These are phyloP conservation scores for Suillus sp. DNA, from an alignment of 768 basidiomycete genomes.

Conservation along the genomic window DNA sequence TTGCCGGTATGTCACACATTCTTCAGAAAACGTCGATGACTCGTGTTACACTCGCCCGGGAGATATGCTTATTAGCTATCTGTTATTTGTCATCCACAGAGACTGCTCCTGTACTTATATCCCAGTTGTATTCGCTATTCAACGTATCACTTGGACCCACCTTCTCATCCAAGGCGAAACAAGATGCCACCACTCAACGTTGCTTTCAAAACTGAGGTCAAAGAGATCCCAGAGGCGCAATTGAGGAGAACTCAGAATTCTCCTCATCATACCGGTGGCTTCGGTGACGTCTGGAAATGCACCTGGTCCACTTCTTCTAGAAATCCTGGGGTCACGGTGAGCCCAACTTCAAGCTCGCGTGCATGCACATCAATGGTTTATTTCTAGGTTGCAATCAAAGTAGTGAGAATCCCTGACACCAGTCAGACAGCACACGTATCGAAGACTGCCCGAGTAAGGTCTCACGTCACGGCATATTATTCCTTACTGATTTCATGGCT, in stretches of 20 bases:
- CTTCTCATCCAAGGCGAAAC: neutral
- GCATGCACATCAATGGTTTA: neutral
- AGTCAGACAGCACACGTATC: neutral
- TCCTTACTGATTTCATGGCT: neutral
- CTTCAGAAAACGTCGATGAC: neutral
- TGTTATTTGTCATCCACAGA: neutral
- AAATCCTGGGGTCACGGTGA: neutral
- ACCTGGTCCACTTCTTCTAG: neutral
- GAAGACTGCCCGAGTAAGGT: neutral
- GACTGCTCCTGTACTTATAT: neutral
- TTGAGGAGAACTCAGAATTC: neutral
- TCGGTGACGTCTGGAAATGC: slow-evolving; percentile 6
- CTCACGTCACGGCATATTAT: neutral
- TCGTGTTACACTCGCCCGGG: neutral
- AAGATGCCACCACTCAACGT: neutral
- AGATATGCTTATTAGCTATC: too few relatives aligned
- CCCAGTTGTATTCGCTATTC: neutral
- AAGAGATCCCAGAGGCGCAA: neutral
- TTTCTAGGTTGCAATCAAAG: slow-evolving; percentile 2
- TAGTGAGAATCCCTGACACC: neutral
- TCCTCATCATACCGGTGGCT: neutral
- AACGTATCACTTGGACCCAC: neutral
- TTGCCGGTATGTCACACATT: neutral
- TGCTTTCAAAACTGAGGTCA: neutral
- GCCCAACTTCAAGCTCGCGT: neutral